Evolutionary conservation across 176 grass and related monocot species (phyloP), one percentile per base, ranked within the genome.

Genomic region (Pontederia crassipes): DNA sequence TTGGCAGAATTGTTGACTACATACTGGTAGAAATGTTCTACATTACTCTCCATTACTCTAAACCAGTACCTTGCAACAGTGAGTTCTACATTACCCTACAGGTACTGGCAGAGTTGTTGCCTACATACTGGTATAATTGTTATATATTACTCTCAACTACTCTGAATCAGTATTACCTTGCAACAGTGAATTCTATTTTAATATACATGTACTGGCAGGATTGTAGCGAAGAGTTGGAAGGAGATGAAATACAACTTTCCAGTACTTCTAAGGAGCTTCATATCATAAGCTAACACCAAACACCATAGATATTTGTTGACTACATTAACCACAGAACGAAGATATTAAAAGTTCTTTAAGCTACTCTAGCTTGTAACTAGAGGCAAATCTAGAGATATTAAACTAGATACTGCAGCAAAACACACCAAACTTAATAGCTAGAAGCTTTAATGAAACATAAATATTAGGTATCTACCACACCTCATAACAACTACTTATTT

Each of bases 321-420:
- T 50, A 10, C 40, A 70, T 70, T 28, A 51, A 40, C 58, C 28
- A 62, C 32, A 49, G 55, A 8, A 64, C 17, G 27, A 20, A 59
- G 32, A 59, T 6, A 15, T 7, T 40, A 40, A 14, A 54, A 29
- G 57, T 27, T 51, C 62, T 50, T 47, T 45, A 57, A 28, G 52
- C 57, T 74, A 74, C 51, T 47, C 71, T 65, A 64, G 52, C 16
- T 55, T 74, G 29, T 12, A 55, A 64, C 71, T 54, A 64, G 51
- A 74, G 40, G 59, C 32, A 64, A 46, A 74, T 35, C 56, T 12
- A 55, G 35, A 18, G n/a, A 48, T n/a, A 12, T 20, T 64, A 45
- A 49, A n/a, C 60, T 64, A 47, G 40, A 55, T 56, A 74, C 15
- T 27, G 16, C 45, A 8, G 46, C 12, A 6, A 27, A 15, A 59